Evolutionary conservation across 768 basidiomycete species (phyloP).

Genomic region (Kwoniella bestiolae): DNA sequence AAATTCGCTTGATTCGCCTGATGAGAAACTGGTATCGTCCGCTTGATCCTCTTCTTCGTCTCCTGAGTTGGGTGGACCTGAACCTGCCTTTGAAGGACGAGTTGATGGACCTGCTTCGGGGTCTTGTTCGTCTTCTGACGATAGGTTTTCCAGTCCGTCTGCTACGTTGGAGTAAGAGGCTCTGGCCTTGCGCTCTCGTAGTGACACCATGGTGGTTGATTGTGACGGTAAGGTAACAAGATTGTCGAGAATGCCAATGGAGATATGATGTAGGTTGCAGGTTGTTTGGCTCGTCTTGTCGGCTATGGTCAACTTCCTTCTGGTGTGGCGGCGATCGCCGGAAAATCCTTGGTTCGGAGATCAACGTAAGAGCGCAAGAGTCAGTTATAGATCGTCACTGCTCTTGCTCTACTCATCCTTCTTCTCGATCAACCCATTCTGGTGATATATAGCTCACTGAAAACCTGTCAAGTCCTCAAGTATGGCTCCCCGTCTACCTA

Average conservation of each 20-base stretch:
- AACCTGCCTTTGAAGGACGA: not conserved
- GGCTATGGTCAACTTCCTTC: too few relatives aligned
- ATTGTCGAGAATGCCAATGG: not conserved
- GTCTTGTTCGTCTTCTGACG: slow-evolving; percentile 20
- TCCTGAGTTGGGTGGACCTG: slow-evolving; percentile 1
- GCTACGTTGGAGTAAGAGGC: slow-evolving; percentile 30
- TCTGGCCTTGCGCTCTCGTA: slow-evolving; percentile 26
- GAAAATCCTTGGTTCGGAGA: not conserved
- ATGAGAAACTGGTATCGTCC: slow-evolving; percentile 14
- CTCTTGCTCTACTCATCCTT: too few relatives aligned
- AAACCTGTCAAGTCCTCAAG: not conserved
- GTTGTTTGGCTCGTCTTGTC: slow-evolving; percentile 1
- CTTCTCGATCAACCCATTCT: too few relatives aligned
- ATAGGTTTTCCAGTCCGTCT: slow-evolving; percentile 24
- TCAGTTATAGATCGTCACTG: not conserved
- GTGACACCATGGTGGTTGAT: slow-evolving; percentile 20
- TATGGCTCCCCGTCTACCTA: not conserved
- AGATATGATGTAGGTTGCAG: not conserved
- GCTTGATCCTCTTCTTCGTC: slow-evolving; percentile 11
- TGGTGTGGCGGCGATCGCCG: slow-evolving; percentile 12
- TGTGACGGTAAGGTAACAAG: not conserved
- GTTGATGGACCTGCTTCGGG: slow-evolving; percentile 2
- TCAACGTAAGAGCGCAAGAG: not conserved
- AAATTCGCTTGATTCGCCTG: slow-evolving; percentile 23
- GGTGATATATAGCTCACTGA: not conserved